Evolutionary conservation across 805 yeast genomes (phyloP), one percentile per base, ranked within the genome.

Genomic region (Candida yuanshanica): DNA sequence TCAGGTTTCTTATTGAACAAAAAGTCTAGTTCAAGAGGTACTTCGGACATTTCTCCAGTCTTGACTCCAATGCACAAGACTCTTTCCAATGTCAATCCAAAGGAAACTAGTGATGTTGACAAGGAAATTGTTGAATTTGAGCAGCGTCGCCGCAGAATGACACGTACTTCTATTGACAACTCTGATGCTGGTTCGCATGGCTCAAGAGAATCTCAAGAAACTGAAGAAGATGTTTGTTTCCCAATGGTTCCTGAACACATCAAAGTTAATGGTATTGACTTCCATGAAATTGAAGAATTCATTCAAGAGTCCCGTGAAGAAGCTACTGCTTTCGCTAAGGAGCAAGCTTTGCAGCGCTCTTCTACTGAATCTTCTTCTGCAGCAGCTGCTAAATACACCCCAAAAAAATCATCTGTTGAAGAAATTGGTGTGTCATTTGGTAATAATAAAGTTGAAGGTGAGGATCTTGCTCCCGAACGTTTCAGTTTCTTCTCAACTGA

Each of bases 171-270:
- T 4, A 42, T 59, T 12, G 61, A 66, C 32, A 88, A 81, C 52
- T 74, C 79, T 45, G 91, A 83, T 49, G 74, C 72, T 17, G 83
- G 76, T 51, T 83, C 90, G 2, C 85, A 78, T 51, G 84, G 81
- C 2, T 82, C 91, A 9, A 70, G 88, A 49, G 78, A 81, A 16
- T 81, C 90, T 4, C 95, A 86, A 52, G 96, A 89, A 57, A 88
- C 96, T 0, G 98, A 91, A 56, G 96, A 88, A 58, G 98, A 91
- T 73, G 99, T 91, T 35, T 91, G 98, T 69, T 90, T 90, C 64
- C 98, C 98, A 2, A 83, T 88, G 87, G 66, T 79, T 37, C 80
- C 85, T 4, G 83, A 82, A 45, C 77, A 74, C 42, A 68, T 70
- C 12, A 68, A 77, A 38, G 66, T 76, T 33, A 80, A 79, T 45